Evolutionary conservation across 1,139 yeast genomes (phyloP), one percentile per base, ranked within the genome.

Genomic region (Starmera stellimalicola): DNA sequence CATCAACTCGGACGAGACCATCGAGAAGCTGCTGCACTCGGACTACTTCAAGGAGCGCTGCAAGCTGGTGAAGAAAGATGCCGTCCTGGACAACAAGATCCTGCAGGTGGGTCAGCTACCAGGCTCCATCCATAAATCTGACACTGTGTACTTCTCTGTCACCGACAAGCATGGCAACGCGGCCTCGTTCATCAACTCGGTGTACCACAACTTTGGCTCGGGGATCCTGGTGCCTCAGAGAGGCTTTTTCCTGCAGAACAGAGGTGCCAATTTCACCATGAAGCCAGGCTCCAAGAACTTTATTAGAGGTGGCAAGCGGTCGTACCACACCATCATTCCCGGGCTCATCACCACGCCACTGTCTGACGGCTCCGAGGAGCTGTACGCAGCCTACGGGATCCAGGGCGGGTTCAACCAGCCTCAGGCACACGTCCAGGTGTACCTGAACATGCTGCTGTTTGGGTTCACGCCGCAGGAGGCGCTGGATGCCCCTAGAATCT

Each of bases 321-420:
- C 91, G 1, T 83, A 82, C 55, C 94, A 83, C 49, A 83, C 94
- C 1, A 83, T 83, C 41, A 82, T 83, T 38, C 94, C 94, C 1
- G 85, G 87, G 0, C 70, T 82, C 77, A 72, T 82, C 24, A 76
- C 83, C 6, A 55, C 65, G 2, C 59, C 58, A 9, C 34, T 33
- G 9, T 57, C 51, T 23, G 60, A 61, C 17, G 62, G 62, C 5
- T 47, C 43, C 18, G 64, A 61, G 26, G 63, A 61, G 6, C 58
- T 83, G 18, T 78, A 68, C 51, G 88, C 88, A 0, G 62, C 81
- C 3, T 80, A 72, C 48, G 94, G 94, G 23, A 83, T 81, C 44
- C 83, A 82, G 88, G 94, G 94, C 16, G 94, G 91, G 0, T 83
- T 76, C 58, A 82, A 79, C 63, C 94, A 83, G 52, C 94, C 94